Percentiles rank a stretch among this genome's conserved stretches.
phyloP scores from a whole-genome alignment of 2,329 filamentous ascomycete genomes.

The Gnomoniopsis sp. region DNA sequence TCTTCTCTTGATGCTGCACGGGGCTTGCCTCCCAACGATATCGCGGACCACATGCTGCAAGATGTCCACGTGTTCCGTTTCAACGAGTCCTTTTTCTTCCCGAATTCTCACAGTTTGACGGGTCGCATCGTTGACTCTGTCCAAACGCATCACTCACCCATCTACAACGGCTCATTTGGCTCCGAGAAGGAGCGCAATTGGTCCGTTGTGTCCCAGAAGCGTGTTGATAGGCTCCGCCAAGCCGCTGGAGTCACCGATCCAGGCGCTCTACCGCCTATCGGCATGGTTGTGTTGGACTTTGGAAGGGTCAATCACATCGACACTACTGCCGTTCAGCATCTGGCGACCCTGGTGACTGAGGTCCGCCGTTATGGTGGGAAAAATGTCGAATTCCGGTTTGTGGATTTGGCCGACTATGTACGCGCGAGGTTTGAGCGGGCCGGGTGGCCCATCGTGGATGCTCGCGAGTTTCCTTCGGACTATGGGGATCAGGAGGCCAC shows the following conservation, averaged over 20 bases:
- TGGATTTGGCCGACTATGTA: slow-evolving; percentile 42
- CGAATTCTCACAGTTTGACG: slow-evolving; percentile 54
- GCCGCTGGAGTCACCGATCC: slow-evolving; percentile 31
- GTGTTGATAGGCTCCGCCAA: slow-evolving; percentile 42
- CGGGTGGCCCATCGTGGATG: slow-evolving; percentile 32
- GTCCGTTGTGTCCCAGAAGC: slow-evolving; percentile 49
- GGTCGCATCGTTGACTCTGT: slow-evolving; percentile 46
- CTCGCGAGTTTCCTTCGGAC: background rate
- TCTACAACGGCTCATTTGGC: slow-evolving; percentile 31
- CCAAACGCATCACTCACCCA: slow-evolving; percentile 41
- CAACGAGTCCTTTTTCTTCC: slow-evolving; percentile 57
- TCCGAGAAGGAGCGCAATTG: slow-evolving; percentile 42
- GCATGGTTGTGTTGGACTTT: slow-evolving; percentile 51
- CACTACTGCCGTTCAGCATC: slow-evolving; percentile 46
- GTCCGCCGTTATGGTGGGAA: slow-evolving; percentile 46
- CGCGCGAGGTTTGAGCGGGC: slow-evolving; percentile 35
- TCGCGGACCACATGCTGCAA: slow-evolving; percentile 20
- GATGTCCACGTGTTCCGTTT: slow-evolving; percentile 56
- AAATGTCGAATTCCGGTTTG: slow-evolving; percentile 43
- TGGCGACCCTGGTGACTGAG: slow-evolving; percentile 46
- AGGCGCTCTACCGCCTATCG: slow-evolving; percentile 35
- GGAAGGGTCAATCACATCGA: slow-evolving; percentile 50
- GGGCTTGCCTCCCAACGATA: slow-evolving; percentile 29
- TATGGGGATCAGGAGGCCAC: slow-evolving; percentile 3
- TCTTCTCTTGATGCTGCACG: slow-evolving; percentile 23